phyloP scores from a whole-genome alignment of 192 early-diverging fungal genomes.

The Spizellomyces punctatus region DNA sequence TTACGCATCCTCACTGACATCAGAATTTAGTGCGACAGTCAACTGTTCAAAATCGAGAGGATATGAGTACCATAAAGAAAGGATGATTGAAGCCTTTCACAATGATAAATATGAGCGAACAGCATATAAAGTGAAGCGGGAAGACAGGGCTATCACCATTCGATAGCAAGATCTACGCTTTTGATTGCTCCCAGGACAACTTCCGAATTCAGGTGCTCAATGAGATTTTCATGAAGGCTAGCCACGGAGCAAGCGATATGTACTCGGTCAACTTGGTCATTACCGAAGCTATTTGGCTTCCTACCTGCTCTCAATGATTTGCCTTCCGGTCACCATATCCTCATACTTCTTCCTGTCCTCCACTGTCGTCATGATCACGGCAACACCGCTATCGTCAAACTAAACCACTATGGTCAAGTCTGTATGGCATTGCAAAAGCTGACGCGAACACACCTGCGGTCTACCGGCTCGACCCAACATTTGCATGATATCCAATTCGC shows the following conservation, averaged over 20 bases:
- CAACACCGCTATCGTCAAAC: slow-evolving; percentile 69
- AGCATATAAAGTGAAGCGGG: neutral
- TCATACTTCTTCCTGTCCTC: slow-evolving; percentile 48
- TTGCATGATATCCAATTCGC: slow-evolving; percentile 68
- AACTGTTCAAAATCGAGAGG: neutral
- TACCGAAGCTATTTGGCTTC: neutral
- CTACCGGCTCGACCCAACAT: slow-evolving; percentile 78
- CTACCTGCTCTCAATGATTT: slow-evolving; percentile 68
- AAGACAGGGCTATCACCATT: slow-evolving; percentile 40
- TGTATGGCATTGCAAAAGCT: neutral
- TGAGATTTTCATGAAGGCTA: slow-evolving; percentile 59
- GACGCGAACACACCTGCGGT: slow-evolving; percentile 49
- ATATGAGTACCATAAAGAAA: slow-evolving; percentile 51
- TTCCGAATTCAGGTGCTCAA: slow-evolving; percentile 64
- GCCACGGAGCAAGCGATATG: neutral
- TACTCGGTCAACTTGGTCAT: no score
- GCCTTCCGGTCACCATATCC: slow-evolving; percentile 57
- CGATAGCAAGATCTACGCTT: slow-evolving; percentile 38
- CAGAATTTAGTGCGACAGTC: neutral
- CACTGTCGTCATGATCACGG: slow-evolving; percentile 63
- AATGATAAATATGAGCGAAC: neutral
- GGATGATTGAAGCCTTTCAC: slow-evolving; percentile 50
- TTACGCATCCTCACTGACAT: slow-evolving; percentile 45
- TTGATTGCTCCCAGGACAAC: slow-evolving; percentile 43
- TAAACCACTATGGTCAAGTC: slow-evolving; percentile 19